A percentile compares a stretch with the other conserved stretches of the same genome.
Evolutionary conservation across 495 filamentous ascomycete genomes (phyloP).

Genomic region (Aspergillus haitiensis): DNA sequence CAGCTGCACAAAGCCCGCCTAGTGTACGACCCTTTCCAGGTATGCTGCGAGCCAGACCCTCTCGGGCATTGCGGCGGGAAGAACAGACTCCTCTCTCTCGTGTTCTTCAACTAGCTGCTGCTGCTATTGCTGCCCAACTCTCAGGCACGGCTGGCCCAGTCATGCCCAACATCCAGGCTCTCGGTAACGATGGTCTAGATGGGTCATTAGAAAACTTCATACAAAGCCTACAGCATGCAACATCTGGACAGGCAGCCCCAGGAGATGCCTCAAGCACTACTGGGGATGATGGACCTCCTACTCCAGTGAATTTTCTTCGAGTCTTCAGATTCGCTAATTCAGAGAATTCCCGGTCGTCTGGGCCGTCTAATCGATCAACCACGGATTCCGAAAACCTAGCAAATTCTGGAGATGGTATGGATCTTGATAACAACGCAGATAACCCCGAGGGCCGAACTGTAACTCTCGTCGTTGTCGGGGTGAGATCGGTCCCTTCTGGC

Average conservation of each 20-base stretch:
- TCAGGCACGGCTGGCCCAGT: conserved; percentile 56
- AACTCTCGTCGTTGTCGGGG: conserved; percentile 70
- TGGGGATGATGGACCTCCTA: conserved; percentile 32
- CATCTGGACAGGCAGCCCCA: conserved; percentile 42
- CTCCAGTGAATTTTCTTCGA: conserved; percentile 59
- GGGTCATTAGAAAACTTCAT: conserved; percentile 59
- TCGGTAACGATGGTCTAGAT: conserved; percentile 57
- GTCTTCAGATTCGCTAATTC: conserved; percentile 62
- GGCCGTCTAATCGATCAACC: conserved; percentile 23
- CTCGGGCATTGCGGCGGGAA: conserved; percentile 51
- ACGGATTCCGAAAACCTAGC: conserved; percentile 21
- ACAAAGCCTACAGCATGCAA: conserved; percentile 55
- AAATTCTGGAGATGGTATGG: conserved; percentile 32
- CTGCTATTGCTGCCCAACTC: conserved; percentile 60
- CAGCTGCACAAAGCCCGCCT: conserved; percentile 28
- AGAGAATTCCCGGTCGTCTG: conserved; percentile 29
- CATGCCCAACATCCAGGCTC: conserved; percentile 57
- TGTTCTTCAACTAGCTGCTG: conserved; percentile 59
- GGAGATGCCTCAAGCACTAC: conserved; percentile 32
- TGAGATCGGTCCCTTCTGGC: conserved; percentile 63
- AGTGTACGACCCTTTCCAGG: conserved; percentile 43
- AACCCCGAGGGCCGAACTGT: conserved; percentile 61
- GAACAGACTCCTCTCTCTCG: conserved; percentile 59
- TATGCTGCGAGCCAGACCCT: conserved; percentile 49
- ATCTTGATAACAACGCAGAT: conserved; percentile 48